Evolutionary conservation across 2,329 filamentous ascomycete genomes (phyloP).

Genomic region (Catunica adiposa): DNA sequence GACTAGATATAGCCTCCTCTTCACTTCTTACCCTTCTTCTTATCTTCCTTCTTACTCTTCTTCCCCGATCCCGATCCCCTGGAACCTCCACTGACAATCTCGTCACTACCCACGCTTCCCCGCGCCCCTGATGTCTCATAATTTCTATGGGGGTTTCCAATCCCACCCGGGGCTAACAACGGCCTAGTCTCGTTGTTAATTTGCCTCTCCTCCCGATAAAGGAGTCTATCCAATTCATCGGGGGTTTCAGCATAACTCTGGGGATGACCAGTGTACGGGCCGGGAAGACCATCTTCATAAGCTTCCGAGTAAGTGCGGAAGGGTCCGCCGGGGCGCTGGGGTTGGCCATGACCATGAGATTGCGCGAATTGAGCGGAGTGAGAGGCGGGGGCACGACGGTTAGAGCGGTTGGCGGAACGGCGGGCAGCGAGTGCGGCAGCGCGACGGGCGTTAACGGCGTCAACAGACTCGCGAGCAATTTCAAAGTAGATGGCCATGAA

Average conservation of each 20-base stretch:
- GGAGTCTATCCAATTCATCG: conserved; percentile 33
- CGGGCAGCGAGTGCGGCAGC: conserved; percentile 20
- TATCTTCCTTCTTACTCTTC: conserved; percentile 1
- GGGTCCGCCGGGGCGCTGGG: conserved; percentile 22
- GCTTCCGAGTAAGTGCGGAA: conserved; percentile 32
- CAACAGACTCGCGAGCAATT: conserved; percentile 20
- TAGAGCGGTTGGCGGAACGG: conserved; percentile 17
- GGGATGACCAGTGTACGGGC: conserved; percentile 35
- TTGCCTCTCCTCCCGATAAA: conserved; percentile 34
- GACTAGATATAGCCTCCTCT: too few species aligned
- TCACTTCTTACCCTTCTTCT: not conserved
- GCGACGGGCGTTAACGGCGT: conserved; percentile 18
- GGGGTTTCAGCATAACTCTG: conserved; percentile 35
- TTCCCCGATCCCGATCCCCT: not conserved
- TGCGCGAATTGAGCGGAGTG: not conserved
- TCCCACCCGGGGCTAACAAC: conserved; percentile 32
- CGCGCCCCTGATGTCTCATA: not conserved
- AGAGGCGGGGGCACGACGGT: conserved; percentile 18
- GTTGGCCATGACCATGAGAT: conserved; percentile 9
- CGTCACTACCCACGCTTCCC: not conserved
- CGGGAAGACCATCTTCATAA: conserved; percentile 34
- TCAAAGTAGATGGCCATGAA: conserved; percentile 68
- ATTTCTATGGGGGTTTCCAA: conserved; percentile 26
- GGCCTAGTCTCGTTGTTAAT: conserved; percentile 35
- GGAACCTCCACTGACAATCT: not conserved